These are phyloP conservation scores for Rhizopogon salebrosus DNA, from an alignment of 768 basidiomycete genomes.

Conservation along the genomic window DNA sequence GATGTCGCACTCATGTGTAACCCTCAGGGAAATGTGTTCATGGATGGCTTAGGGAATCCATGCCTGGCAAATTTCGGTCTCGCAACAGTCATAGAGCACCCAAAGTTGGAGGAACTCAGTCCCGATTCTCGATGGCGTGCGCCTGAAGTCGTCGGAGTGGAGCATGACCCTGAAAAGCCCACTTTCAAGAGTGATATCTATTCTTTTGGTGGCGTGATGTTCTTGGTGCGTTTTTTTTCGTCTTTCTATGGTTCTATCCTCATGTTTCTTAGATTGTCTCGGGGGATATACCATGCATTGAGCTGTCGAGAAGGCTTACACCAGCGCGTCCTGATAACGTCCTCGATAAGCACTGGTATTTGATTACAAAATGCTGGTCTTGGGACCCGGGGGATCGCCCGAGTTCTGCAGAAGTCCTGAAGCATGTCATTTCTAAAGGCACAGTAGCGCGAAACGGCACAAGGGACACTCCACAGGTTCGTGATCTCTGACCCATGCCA, in stretches of 20 bases:
- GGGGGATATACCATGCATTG: not conserved
- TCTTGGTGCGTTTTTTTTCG: not conserved
- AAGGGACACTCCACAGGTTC: too few relatives aligned
- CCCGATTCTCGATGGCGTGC: constrained; percentile 24
- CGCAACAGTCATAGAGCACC: too few relatives aligned
- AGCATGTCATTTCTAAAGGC: too few relatives aligned
- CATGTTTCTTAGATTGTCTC: not conserved
- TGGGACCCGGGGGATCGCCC: not conserved
- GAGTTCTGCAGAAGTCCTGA: not conserved
- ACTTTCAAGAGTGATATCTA: constrained; percentile 33
- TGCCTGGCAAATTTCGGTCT: too few relatives aligned
- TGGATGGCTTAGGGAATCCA: too few relatives aligned
- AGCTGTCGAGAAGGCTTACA: not conserved
- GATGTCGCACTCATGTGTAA: too few relatives aligned
- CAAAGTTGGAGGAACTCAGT: too few relatives aligned
- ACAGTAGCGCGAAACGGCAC: too few relatives aligned
- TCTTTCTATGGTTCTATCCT: not conserved
- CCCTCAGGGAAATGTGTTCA: too few relatives aligned
- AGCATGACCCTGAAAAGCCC: constrained; percentile 17
- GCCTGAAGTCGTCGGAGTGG: constrained; percentile 18
- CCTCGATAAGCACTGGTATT: not conserved
- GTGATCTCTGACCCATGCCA: too few relatives aligned
- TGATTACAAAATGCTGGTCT: not conserved
- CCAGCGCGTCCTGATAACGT: not conserved
- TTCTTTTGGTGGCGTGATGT: constrained; percentile 25